Percentiles rank a stretch among this genome's conserved stretches.
These are phyloP conservation scores for Cordyceps cicadae DNA, from an alignment of 2,329 filamentous ascomycete genomes.

Conservation along the genomic window DNA sequence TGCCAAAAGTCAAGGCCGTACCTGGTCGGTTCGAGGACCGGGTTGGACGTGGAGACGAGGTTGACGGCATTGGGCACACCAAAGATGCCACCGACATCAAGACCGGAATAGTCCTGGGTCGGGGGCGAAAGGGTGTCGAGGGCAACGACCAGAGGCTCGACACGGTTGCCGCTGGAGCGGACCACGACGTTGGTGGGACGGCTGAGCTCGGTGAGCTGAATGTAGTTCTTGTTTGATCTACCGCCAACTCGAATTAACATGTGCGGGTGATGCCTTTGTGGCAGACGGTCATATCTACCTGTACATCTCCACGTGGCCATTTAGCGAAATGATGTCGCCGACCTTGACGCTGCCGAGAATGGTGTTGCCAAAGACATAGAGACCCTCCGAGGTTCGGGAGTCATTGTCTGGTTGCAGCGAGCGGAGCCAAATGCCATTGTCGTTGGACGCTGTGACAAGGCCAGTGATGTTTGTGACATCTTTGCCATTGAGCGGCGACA, in stretches of 20 bases:
- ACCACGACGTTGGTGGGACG: conserved; percentile 45
- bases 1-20: conserved; percentile 72
- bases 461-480: conserved; percentile 52
- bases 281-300: conserved; percentile 27
- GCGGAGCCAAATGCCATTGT: conserved; percentile 55
- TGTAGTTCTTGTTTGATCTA: conserved; percentile 46
- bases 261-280: neutral
- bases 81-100: conserved; percentile 60
- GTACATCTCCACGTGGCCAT: conserved; percentile 51
- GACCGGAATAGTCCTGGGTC: conserved; percentile 49
- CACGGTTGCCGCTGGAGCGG: conserved; percentile 43
- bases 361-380: conserved; percentile 54
- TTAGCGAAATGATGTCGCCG: conserved; percentile 54
- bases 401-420: conserved; percentile 50
- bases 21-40: conserved; percentile 47
- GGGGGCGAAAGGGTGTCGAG: conserved; percentile 49
- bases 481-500: conserved; percentile 52
- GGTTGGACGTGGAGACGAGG: conserved; percentile 51
- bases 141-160: conserved; percentile 54
- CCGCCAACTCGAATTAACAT: neutral
- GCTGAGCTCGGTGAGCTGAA: conserved; percentile 57
- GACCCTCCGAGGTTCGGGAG: conserved; percentile 50
- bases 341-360: conserved; percentile 45
- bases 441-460: conserved; percentile 55
- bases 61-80: conserved; percentile 53